Evolutionary conservation across 2,329 filamentous ascomycete species (phyloP).

Genomic region (Penicillium sclerotiorum): DNA sequence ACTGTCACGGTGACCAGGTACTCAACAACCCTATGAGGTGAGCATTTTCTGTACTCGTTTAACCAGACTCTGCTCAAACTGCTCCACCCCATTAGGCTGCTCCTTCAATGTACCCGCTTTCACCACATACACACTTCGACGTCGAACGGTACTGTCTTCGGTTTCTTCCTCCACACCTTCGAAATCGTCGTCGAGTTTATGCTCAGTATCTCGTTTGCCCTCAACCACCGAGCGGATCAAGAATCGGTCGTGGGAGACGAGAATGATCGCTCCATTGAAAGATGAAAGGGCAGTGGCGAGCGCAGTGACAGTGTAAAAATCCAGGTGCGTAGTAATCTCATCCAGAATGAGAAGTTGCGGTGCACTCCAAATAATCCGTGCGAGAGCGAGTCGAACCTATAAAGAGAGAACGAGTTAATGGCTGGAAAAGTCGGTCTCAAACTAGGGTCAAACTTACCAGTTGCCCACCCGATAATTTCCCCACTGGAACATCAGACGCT

Average conservation of each 20-base stretch:
- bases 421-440: no score
- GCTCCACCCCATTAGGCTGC: slow-evolving; percentile 63
- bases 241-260: slow-evolving; percentile 82
- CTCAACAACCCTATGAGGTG: not conserved
- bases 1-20: no score
- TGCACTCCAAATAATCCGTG: slow-evolving; percentile 66
- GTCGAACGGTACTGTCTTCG: slow-evolving; percentile 44
- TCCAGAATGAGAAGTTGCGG: slow-evolving; percentile 77
- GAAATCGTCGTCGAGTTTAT: slow-evolving; percentile 46
- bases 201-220: slow-evolving; percentile 52
- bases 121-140: slow-evolving; percentile 63
- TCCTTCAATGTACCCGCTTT: slow-evolving; percentile 59
- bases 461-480: slow-evolving; percentile 78
- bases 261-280: slow-evolving; percentile 74
- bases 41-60: slow-evolving; percentile 58
- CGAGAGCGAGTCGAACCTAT: slow-evolving; percentile 65
- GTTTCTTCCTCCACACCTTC: slow-evolving; percentile 49
- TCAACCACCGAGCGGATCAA: slow-evolving; percentile 75
- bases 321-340: slow-evolving; percentile 82
- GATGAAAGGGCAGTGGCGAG: slow-evolving; percentile 65
- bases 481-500: slow-evolving; percentile 72
- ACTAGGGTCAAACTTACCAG: no score
- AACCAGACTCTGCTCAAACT: slow-evolving; percentile 67
- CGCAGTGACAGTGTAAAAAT: slow-evolving; percentile 77
- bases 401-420: no score